Evolutionary conservation across 805 yeast species (phyloP).

Genomic region (Candida golubevii): DNA sequence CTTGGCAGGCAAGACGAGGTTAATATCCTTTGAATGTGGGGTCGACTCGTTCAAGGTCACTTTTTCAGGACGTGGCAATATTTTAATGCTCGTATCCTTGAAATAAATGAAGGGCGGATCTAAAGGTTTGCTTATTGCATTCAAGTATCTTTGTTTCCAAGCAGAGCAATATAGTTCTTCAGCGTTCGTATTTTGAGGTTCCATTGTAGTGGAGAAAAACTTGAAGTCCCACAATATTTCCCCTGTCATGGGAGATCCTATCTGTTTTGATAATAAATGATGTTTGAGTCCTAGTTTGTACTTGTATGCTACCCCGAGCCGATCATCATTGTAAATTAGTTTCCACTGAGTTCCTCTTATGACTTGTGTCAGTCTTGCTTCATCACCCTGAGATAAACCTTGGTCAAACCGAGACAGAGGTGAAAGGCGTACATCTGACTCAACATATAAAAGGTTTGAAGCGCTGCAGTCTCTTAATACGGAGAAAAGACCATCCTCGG

Average conservation of each 20-base stretch:
- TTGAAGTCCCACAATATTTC: constrained; percentile 16
- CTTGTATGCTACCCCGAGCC: constrained; percentile 13
- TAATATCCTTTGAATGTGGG: too few species aligned
- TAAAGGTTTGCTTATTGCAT: constrained; percentile 7
- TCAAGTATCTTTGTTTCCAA: constrained; percentile 15
- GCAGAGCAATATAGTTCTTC: constrained; percentile 7
- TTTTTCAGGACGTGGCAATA: background rate
- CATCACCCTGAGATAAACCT: background rate
- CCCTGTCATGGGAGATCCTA: background rate
- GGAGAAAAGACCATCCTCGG: constrained; percentile 9
- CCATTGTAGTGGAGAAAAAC: constrained; percentile 12
- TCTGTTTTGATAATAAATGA: constrained; percentile 14
- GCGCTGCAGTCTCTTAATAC: constrained; percentile 7
- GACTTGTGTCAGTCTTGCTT: background rate
- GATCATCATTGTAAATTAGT: constrained; percentile 7
- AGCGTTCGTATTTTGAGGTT: background rate
- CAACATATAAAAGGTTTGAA: constrained; percentile 11
- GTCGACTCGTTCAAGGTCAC: background rate
- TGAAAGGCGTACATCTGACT: constrained; percentile 11
- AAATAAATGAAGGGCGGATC: constrained; percentile 14
- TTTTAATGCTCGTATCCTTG: constrained; percentile 7
- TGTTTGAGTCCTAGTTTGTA: constrained; percentile 26
- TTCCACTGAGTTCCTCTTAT: constrained; percentile 26
- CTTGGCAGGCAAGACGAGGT: constrained; percentile 4
- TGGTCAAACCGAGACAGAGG: constrained; percentile 2